phyloP scores from a whole-genome alignment of 495 filamentous ascomycete species.

The Penicillium fimorum region DNA sequence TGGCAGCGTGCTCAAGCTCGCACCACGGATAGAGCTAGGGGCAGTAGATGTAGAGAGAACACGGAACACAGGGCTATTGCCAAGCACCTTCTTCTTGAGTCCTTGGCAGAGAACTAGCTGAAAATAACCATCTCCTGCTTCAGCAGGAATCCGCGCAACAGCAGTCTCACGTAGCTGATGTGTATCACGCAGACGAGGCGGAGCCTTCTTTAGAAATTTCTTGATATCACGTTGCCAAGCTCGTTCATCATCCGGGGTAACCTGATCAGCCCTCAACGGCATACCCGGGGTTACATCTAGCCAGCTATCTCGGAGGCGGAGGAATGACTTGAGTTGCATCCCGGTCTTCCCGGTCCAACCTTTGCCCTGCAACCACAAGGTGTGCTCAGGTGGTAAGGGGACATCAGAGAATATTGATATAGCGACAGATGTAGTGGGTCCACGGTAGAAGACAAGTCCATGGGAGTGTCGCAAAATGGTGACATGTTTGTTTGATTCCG shows the following conservation, averaged over 20 bases:
- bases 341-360: slow-evolving; percentile 68
- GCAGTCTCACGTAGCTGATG: slow-evolving; percentile 60
- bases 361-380: slow-evolving; percentile 63
- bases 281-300: slow-evolving; percentile 61
- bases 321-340: slow-evolving; percentile 60
- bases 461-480: slow-evolving; percentile 66
- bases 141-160: slow-evolving; percentile 60
- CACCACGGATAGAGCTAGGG: slow-evolving; percentile 59
- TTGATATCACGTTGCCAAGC: slow-evolving; percentile 67
- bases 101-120: slow-evolving; percentile 60
- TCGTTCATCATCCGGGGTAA: slow-evolving; percentile 53
- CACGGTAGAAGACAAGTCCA: slow-evolving; percentile 61
- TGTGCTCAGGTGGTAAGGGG: slow-evolving; percentile 55
- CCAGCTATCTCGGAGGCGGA: slow-evolving; percentile 57
- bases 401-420: slow-evolving; percentile 61
- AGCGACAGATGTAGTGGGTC: slow-evolving; percentile 58
- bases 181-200: slow-evolving; percentile 37
- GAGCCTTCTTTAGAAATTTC: slow-evolving; percentile 53
- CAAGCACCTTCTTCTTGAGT: slow-evolving; percentile 53
- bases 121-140: slow-evolving; percentile 64
- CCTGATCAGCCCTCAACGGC: slow-evolving; percentile 41
- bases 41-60: slow-evolving; percentile 59
- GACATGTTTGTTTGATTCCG: slow-evolving; percentile 63
- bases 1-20: slow-evolving; percentile 61
- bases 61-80: slow-evolving; percentile 62